Evolutionary conservation across 2,329 filamentous ascomycete genomes (phyloP), one percentile per base, ranked within the genome.

Genomic region (Cephalotrichum gorgonifer): DNA sequence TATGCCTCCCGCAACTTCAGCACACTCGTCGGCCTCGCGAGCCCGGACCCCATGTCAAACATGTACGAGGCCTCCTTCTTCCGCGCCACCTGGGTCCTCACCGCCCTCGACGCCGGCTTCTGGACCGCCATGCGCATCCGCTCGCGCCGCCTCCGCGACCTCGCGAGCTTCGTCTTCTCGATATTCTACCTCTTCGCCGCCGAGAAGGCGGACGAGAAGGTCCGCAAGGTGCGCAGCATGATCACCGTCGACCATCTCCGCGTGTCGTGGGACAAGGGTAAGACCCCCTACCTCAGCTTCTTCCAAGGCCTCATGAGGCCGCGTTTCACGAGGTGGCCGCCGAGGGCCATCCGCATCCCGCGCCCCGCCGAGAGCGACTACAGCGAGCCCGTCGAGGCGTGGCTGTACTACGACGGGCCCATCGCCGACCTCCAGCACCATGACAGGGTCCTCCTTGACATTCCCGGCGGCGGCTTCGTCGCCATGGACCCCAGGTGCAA

Each of bases 71-170:
- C 88, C 47, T 83, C 86, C 26, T 98, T 94, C 69, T 98, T 95
- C 64, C 84, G 93, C 44, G 93, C 93, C 49, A 98, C 93, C 62
- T 98, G 93, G 93, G 80, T 97, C 15, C 83, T 93, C 48, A 98
- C 93, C 0, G 93, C 89, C 0, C 69, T 98, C 52, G 93, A 98
- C 59, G 93, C 93, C 6, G 93, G 93, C 2, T 98, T 96, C 65
- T 98, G 93, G 93, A 95, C 89, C 0, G 93, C 93, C 30, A 98
- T 98, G 93, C 85, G 82, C 58, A 90, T 98, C 54, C 79, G 79
- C 44, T 63, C 63, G 47, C 89, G 86, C 58, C 90, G 86, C 80
- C 57, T 95, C 39, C 77, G 89, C 35, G 90, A 97, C 62, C 62
- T 95, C 14, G 79, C 86, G 9, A 89, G 88, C 61, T 74, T 97